Conservation (phyloP, 2,329 filamentous ascomycete genomes). For the Pestalotiopsis fici region DNA sequence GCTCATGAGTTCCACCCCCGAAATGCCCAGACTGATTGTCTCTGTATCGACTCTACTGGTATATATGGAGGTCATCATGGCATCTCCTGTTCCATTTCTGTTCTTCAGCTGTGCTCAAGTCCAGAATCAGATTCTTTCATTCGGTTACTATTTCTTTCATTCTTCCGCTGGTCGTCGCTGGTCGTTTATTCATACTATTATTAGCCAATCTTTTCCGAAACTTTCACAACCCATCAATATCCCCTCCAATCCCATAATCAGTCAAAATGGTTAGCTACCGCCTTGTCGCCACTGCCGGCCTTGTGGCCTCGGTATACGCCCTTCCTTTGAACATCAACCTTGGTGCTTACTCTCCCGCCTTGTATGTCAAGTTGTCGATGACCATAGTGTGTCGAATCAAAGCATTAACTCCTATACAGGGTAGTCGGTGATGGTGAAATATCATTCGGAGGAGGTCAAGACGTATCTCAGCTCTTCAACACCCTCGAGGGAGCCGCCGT, state of each 20-base stretch:
- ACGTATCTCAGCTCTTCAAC: constrained; percentile 45
- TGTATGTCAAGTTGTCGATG: constrained; percentile 28
- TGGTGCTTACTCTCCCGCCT: constrained; percentile 44
- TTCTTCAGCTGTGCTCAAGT: constrained; percentile 36
- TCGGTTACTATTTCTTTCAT: constrained; percentile 26
- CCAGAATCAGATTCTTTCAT: constrained; percentile 20
- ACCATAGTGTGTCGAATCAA: neutral
- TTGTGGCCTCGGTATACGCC: constrained; percentile 33
- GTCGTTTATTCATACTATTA: constrained; percentile 30
- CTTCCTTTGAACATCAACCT: constrained; percentile 45
- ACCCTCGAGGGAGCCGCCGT: constrained; percentile 41
- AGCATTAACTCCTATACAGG: constrained; percentile 25
- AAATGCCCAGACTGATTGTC: neutral
- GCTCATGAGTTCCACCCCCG: constrained; percentile 3
- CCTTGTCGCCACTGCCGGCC: constrained; percentile 35
- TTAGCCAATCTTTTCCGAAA: constrained; percentile 20
- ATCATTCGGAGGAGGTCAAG: constrained; percentile 39
- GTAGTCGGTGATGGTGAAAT: constrained; percentile 37
- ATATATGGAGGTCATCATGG: constrained; percentile 33
- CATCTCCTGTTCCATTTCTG: constrained; percentile 7
- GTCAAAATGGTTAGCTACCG: constrained; percentile 38
- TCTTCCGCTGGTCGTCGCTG: constrained; percentile 36
- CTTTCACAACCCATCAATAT: constrained; percentile 10
- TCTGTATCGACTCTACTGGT: constrained; percentile 10
- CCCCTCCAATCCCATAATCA: constrained; percentile 11